phyloP scores from a whole-genome alignment of 768 basidiomycete genomes.

The Calocybe indica region DNA sequence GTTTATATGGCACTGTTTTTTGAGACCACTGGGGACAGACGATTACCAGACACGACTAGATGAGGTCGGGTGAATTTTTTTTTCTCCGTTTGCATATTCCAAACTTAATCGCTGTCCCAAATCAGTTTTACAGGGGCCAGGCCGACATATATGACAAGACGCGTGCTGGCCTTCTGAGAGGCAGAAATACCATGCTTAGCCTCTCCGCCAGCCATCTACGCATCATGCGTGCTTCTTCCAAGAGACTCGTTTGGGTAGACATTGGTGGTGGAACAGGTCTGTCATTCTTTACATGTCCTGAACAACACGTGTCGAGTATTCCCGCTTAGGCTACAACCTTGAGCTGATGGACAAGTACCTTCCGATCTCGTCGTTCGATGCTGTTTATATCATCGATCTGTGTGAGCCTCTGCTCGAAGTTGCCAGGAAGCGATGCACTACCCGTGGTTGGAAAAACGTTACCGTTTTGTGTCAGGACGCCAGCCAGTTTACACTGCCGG shows the following conservation, averaged over 20 bases:
- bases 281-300: not conserved
- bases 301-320: not conserved
- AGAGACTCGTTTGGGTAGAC: constrained; percentile 69
- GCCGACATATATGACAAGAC: constrained; percentile 72
- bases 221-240: constrained; percentile 33
- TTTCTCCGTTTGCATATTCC: not conserved
- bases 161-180: constrained; percentile 53
- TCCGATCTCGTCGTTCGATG: constrained; percentile 54
- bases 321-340: constrained; percentile 42
- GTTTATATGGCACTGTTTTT: constrained; percentile 46
- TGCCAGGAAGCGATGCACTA: constrained; percentile 60
- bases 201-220: constrained; percentile 60
- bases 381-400: constrained; percentile 67
- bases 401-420: constrained; percentile 69
- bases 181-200: constrained; percentile 66
- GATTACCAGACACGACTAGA: constrained; percentile 40
- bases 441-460: constrained; percentile 69
- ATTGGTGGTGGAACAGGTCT: constrained; percentile 69
- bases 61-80: constrained; percentile 22
- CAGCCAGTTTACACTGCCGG: constrained; percentile 56
- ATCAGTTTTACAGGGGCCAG: constrained; percentile 63
- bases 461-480: constrained; percentile 72
- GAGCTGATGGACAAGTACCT: constrained; percentile 65
- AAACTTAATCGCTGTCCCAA: not conserved
- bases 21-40: constrained; percentile 31